A percentile compares a stretch with the other conserved stretches of the same genome.
These are phyloP conservation scores for Podospora sp. DNA, from an alignment of 495 filamentous ascomycete genomes.

Conservation along the genomic window DNA sequence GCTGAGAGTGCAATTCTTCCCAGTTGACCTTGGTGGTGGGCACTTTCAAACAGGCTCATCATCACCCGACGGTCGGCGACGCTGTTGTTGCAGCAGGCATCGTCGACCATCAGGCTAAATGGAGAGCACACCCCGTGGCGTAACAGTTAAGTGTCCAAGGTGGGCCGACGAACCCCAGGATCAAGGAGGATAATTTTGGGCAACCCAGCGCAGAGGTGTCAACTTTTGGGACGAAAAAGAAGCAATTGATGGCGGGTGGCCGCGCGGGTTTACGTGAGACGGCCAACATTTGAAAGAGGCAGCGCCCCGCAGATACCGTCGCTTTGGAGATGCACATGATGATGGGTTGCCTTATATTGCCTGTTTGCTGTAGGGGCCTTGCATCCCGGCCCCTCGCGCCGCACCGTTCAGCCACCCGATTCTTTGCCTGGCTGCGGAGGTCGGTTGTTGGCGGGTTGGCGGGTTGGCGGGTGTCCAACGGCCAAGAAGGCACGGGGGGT, in stretches of 20 bases:
- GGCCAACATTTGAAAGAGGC: neutral
- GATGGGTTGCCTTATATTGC: conserved; percentile 15
- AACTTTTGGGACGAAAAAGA: neutral
- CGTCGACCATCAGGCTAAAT: conserved; percentile 13
- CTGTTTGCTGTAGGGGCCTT: conserved; percentile 18
- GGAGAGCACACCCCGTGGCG: neutral
- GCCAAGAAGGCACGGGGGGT: neutral
- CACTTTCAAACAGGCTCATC: neutral
- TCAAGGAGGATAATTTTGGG: neutral
- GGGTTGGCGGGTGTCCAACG: neutral
- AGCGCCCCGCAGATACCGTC: neutral
- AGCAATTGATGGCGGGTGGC: neutral
- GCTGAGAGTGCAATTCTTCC: conserved; percentile 5
- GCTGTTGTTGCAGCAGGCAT: neutral
- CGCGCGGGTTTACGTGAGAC: conserved; percentile 13
- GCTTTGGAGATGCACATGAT: conserved; percentile 3
- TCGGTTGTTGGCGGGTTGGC: neutral
- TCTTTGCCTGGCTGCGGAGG: neutral
- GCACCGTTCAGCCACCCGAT: conserved; percentile 12
- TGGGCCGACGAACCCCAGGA: neutral
- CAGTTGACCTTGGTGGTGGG: neutral
- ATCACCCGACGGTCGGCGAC: neutral
- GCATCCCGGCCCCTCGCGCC: conserved; percentile 23
- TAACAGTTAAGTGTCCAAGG: neutral
- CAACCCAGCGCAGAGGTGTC: neutral